Conservation (phyloP, 441 rosid species). For the Breynia disticha region DNA sequence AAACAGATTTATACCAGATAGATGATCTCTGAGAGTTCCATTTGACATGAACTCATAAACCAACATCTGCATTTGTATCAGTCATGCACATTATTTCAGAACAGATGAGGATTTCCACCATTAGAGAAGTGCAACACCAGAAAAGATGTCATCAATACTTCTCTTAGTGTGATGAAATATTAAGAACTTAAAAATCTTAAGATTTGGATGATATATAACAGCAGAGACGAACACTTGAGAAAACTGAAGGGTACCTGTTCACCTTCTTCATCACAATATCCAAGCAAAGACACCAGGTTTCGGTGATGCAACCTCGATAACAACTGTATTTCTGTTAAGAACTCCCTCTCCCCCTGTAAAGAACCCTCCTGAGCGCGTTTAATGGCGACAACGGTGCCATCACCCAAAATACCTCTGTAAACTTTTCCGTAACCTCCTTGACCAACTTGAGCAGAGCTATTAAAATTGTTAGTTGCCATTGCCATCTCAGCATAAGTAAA, state of each 20-base stretch:
- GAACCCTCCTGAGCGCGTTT: conserved; percentile 93
- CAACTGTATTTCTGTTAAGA: conserved; percentile 77
- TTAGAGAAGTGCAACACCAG: not conserved
- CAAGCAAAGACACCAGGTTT: conserved; percentile 83
- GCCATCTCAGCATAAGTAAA: conserved; percentile 72
- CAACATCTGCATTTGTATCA: conserved; percentile 57
- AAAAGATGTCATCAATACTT: not conserved
- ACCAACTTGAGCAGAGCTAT: conserved; percentile 63
- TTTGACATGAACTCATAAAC: conserved; percentile 85
- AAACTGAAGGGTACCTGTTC: conserved; percentile 56
- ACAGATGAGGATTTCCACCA: conserved; percentile 2
- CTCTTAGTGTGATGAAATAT: no score
- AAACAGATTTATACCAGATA: conserved; percentile 49
- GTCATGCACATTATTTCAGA: not conserved
- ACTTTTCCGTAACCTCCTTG: conserved; percentile 98
- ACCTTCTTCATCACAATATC: conserved; percentile 88
- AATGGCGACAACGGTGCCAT: conserved; percentile 67
- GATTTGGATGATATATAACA: no score
- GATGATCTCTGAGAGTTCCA: conserved; percentile 83
- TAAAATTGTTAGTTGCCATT: conserved; percentile 62
- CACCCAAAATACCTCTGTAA: conserved; percentile 58
- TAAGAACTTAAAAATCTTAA: no score
- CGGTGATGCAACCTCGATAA: conserved; percentile 91
- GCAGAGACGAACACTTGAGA: not conserved
- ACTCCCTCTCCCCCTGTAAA: conserved; percentile 87